These are phyloP conservation scores for Xanthoparmelia taractica DNA, from an alignment of 495 filamentous ascomycete genomes.

Conservation along the genomic window DNA sequence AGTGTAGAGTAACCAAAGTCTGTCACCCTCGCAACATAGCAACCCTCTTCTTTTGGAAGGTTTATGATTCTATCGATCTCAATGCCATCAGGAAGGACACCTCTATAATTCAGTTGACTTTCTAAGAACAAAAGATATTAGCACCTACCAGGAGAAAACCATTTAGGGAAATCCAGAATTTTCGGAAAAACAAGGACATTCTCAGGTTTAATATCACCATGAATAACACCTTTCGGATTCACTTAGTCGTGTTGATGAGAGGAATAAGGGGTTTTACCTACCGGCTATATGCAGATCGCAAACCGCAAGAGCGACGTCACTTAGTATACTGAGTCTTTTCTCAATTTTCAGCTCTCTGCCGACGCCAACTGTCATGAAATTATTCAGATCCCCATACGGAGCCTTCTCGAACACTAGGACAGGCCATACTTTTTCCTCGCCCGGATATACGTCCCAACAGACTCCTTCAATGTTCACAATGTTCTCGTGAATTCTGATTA, in stretches of 20 bases:
- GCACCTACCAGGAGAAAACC: too few species aligned
- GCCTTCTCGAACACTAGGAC: conserved; percentile 27
- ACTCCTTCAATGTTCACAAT: conserved; percentile 23
- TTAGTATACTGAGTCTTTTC: conserved; percentile 19
- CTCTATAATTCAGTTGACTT: too few species aligned
- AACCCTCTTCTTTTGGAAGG: too few species aligned
- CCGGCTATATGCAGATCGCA: conserved; percentile 20
- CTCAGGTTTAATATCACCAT: conserved; percentile 9
- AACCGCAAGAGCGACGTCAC: conserved; percentile 20
- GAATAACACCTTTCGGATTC: neutral
- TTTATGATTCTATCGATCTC: neutral
- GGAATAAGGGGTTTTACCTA: conserved; percentile 15
- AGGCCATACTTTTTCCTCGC: conserved; percentile 21
- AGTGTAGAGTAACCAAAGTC: neutral
- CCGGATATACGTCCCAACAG: conserved; percentile 21
- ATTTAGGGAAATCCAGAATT: too few species aligned
- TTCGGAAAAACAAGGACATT: neutral
- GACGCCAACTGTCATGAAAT: conserved; percentile 13
- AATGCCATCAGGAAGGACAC: too few species aligned
- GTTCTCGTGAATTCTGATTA: conserved; percentile 18
- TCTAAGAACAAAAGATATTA: too few species aligned
- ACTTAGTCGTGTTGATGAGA: neutral
- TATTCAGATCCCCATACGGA: conserved; percentile 20
- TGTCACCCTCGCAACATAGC: neutral
- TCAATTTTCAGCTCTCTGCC: conserved; percentile 14